Conservation (phyloP, 371 early-diverging fungal species). For the Coemansia sp. region DNA sequence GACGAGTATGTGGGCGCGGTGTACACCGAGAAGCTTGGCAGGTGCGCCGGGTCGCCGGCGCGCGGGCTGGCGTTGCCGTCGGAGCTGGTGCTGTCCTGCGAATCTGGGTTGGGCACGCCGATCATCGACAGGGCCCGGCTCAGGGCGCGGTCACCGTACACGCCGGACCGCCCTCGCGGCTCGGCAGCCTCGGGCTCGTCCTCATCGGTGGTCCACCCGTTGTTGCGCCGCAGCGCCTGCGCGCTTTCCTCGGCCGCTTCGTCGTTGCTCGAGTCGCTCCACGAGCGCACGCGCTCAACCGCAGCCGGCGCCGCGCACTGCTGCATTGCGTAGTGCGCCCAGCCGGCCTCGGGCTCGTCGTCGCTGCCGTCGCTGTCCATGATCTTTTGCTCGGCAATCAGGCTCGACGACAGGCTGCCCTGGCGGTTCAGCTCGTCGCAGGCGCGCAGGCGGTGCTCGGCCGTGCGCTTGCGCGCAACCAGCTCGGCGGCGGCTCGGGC, state of each 20-base stretch:
- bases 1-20: conserved; percentile 18
- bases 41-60: neutral
- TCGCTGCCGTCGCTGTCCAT: conserved; percentile 40
- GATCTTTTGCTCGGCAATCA: conserved; percentile 29
- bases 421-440: conserved; percentile 7
- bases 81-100: conserved; percentile 30
- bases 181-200: neutral
- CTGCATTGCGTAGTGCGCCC: conserved; percentile 33
- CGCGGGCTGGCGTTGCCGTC: conserved; percentile 1
- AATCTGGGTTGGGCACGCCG: conserved; percentile 33
- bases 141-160: conserved; percentile 24
- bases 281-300: conserved; percentile 8
- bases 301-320: neutral
- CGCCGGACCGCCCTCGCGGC: neutral
- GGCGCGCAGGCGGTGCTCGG: conserved; percentile 13
- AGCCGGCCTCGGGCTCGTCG: conserved; percentile 7
- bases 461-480: conserved; percentile 35
- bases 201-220: conserved; percentile 17
- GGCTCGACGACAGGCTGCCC: conserved; percentile 19
- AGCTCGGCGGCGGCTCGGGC: conserved; percentile 42
- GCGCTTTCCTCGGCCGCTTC: neutral
- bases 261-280: conserved; percentile 20
- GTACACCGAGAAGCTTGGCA: conserved; percentile 21
- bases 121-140: conserved; percentile 50
- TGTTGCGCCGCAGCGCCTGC: neutral